A percentile compares a stretch with the other conserved stretches of the same genome.
Evolutionary conservation across 2,329 filamentous ascomycete genomes (phyloP).

Genomic region (Parastagonospora avenae): DNA sequence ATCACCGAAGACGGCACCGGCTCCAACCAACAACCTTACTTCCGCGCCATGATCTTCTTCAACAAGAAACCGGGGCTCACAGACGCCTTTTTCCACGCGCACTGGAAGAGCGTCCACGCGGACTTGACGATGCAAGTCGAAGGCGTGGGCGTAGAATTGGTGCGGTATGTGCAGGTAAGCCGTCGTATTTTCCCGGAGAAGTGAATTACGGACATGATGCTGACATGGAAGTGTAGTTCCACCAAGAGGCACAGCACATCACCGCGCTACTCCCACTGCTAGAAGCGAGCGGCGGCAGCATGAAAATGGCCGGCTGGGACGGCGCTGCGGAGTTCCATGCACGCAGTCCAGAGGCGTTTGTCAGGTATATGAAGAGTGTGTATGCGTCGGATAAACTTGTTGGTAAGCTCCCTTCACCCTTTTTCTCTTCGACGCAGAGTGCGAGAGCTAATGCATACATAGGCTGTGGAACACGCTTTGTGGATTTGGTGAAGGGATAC

Average conservation of each 20-base stretch:
- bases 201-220: no score
- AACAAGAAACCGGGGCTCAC: constrained; percentile 16
- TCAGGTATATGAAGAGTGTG: constrained; percentile 13
- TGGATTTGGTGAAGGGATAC: constrained; percentile 9
- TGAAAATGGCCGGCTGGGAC: constrained; percentile 12
- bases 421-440: neutral
- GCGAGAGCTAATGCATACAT: neutral
- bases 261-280: constrained; percentile 7
- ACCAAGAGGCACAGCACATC: constrained; percentile 7
- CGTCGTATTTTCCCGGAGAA: no score
- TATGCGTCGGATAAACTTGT: constrained; percentile 12
- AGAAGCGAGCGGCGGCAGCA: constrained; percentile 9
- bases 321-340: constrained; percentile 17
- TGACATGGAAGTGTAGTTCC: no score
- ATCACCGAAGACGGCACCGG: constrained; percentile 1
- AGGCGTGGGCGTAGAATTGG: constrained; percentile 3
- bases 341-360: constrained; percentile 8
- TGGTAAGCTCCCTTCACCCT: constrained; percentile 6
- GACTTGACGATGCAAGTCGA: constrained; percentile 15
- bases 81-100: constrained; percentile 17
- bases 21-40: constrained; percentile 15
- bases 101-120: constrained; percentile 18
- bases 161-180: constrained; percentile 13
- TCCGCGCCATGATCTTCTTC: constrained; percentile 16
- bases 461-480: constrained; percentile 18